A percentile compares a stretch with the other conserved stretches of the same genome.
These are phyloP conservation scores for Ilex paraguariensis DNA, from an alignment of 305 asterid genomes.

Conservation along the genomic window DNA sequence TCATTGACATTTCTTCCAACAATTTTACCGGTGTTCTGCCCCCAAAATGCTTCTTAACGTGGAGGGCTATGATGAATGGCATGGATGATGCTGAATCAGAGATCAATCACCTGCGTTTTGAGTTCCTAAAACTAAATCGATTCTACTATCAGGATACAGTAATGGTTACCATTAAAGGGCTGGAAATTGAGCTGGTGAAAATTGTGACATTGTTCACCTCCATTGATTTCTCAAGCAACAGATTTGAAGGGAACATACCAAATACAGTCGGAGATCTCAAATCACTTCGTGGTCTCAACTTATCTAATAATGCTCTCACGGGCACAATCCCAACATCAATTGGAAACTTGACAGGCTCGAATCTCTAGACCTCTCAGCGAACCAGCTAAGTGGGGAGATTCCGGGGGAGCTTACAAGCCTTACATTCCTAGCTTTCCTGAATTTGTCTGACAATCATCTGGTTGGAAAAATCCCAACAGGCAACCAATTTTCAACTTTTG, in stretches of 20 bases:
- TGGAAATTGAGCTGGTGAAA: constrained; percentile 5
- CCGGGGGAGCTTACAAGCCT: constrained; percentile 37
- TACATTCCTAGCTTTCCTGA: constrained; percentile 40
- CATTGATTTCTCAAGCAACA: constrained; percentile 18
- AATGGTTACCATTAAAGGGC: neutral
- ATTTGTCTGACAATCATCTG: constrained; percentile 33
- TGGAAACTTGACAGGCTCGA: constrained; percentile 32
- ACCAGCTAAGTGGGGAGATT: constrained; percentile 34
- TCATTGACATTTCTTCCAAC: constrained; percentile 21
- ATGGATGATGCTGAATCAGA: neutral
- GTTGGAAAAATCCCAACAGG: too few species aligned
- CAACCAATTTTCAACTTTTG: constrained; percentile 28
- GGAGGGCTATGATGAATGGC: neutral
- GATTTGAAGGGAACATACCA: constrained; percentile 36
- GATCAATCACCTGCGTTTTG: neutral
- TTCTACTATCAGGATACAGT: constrained; percentile 1
- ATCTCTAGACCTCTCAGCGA: constrained; percentile 20
- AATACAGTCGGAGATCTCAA: constrained; percentile 14
- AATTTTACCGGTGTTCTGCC: neutral
- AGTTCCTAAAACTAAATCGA: neutral
- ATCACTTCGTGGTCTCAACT: constrained; percentile 34
- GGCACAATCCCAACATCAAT: constrained; percentile 38
- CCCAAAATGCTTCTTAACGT: neutral
- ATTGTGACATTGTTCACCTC: constrained; percentile 13
- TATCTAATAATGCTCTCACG: constrained; percentile 35